These are phyloP conservation scores for Silybum marianum DNA, from an alignment of 129 eudicot genomes.

Conservation along the genomic window DNA sequence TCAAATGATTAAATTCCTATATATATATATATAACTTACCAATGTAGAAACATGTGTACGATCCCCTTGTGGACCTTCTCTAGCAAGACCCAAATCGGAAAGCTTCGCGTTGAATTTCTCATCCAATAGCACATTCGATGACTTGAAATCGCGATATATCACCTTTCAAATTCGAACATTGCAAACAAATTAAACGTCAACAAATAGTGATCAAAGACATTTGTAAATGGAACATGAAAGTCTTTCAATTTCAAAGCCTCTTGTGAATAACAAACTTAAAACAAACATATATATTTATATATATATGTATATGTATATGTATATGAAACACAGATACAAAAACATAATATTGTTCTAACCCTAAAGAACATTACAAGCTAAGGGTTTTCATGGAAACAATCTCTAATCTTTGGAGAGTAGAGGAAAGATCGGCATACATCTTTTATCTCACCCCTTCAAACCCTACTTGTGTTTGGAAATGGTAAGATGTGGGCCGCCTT, in stretches of 20 bases:
- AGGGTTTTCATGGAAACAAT: too few relatives aligned
- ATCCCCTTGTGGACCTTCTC: conserved; percentile 84
- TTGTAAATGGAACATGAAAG: conserved; percentile 2
- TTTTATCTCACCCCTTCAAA: too few relatives aligned
- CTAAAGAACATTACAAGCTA: too few relatives aligned
- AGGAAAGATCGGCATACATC: too few relatives aligned
- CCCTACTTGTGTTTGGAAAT: too few relatives aligned
- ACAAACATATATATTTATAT: too few relatives aligned
- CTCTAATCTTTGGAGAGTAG: too few relatives aligned
- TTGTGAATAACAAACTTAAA: too few relatives aligned
- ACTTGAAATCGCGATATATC: conserved; percentile 78
- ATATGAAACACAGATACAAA: too few relatives aligned
- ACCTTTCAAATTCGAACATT: conserved; percentile 39
- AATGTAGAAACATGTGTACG: conserved; percentile 76
- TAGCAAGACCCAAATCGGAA: conserved; percentile 86
- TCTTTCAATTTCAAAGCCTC: neutral
- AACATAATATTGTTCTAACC: too few relatives aligned
- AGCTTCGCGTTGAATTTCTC: conserved; percentile 67
- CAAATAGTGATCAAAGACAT: neutral
- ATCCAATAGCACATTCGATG: conserved; percentile 79
- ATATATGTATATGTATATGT: too few relatives aligned
- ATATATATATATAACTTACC: conserved; percentile 34
- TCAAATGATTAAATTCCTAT: neutral
- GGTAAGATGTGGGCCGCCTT: too few relatives aligned
- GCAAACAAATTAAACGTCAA: conserved; percentile 12